Evolutionary conservation across 768 basidiomycete genomes (phyloP), one percentile per base, ranked within the genome.

Genomic region (Boletus tylopilopsis): DNA sequence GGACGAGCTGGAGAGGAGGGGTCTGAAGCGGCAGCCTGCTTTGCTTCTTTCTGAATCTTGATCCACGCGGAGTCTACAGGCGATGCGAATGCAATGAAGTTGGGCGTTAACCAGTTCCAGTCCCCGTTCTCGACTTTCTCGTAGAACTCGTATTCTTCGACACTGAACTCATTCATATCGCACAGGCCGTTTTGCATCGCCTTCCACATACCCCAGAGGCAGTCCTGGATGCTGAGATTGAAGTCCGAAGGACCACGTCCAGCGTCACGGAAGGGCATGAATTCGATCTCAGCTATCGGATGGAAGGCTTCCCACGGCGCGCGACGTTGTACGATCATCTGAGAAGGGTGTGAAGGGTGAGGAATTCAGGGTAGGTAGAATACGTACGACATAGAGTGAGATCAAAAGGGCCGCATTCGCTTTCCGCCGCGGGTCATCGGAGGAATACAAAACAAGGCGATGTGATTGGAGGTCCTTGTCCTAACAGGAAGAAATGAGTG

Each of bases 71-170:
- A 73, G 63, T 95, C 91, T 54, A 90, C 81, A 0, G 94, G 94
- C 0, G 91, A 94, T 4, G 94, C 94, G 59, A 97, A 95, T 11
- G 94, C 93, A 59, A 97, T 87, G 62, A 94, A 93, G 55, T 87
- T 80, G 2, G 90, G 90, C 0, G 90, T 91, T 69, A 93, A 77
- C 90, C 90, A 94, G 62, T 95, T 95, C 88, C 92, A 94, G 67
- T 94, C 93, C 13, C 90, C 89, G 62, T 93, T 92, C 69, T 93
- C 91, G 36, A 94, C 93, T 69, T 94, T 94, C 66, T 97, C 94
- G 66, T 94, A 95, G 64, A 75, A 87, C 67, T 94, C 91, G 64
- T 98, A 97, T 54, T 94, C 93, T 53, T 89, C 87, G 38, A 93
- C 81, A 62, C 84, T 88, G 69, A 98, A 97, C 57, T 90, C 89